phyloP scores from a whole-genome alignment of 1,284 basidiomycete species.

The Lentinus polychrous region DNA sequence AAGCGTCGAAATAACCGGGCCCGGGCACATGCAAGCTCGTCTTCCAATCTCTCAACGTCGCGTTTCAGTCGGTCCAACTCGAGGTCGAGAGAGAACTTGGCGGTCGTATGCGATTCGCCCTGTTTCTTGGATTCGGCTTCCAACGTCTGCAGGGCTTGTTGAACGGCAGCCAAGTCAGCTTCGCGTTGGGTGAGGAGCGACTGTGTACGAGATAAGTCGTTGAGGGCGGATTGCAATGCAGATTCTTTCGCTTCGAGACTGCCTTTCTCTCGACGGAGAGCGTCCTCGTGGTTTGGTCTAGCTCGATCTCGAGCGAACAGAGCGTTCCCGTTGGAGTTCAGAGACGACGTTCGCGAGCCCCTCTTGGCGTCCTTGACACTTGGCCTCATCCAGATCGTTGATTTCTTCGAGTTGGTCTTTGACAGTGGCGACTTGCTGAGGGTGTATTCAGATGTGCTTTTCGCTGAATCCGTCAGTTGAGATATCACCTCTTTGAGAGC shows the following conservation, averaged over 20 bases:
- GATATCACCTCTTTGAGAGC: constrained; percentile 71
- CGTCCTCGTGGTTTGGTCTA: constrained; percentile 52
- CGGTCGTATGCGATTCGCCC: constrained; percentile 77
- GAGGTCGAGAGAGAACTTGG: constrained; percentile 83
- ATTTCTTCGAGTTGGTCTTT: constrained; percentile 60
- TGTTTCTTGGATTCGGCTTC: constrained; percentile 67
- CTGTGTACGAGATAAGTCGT: constrained; percentile 56
- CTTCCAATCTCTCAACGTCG: constrained; percentile 77
- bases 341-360: constrained; percentile 71
- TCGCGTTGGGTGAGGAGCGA: constrained; percentile 61
- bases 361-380: constrained; percentile 64
- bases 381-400: too few species aligned
- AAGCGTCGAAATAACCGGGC: too few species aligned
- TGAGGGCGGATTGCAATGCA: constrained; percentile 52
- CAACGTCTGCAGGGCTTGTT: constrained; percentile 59
- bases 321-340: constrained; percentile 48
- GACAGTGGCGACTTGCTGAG: constrained; percentile 56
- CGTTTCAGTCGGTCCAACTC: constrained; percentile 86
- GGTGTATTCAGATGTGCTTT: neutral
- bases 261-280: constrained; percentile 51
- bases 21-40: constrained; percentile 70
- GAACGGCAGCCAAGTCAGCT: constrained; percentile 68
- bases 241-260: constrained; percentile 62
- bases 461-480: neutral
- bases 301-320: constrained; percentile 43